Evolutionary conservation across 2,329 filamentous ascomycete species (phyloP), one percentile per base, ranked within the genome.

Genomic region (Cordyceps tenuipes): DNA sequence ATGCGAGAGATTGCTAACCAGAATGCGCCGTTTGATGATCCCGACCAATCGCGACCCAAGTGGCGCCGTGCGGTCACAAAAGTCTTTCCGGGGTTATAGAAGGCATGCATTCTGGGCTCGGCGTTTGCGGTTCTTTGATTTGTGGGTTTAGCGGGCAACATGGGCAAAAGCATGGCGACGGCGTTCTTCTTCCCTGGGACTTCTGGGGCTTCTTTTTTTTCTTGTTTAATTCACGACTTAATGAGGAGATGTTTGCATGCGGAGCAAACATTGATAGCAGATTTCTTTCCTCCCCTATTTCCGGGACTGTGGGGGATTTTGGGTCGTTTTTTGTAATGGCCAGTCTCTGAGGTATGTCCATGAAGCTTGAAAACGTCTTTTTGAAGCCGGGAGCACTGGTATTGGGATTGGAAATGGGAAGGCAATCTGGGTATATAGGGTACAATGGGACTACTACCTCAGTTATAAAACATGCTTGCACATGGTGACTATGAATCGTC

Each of bases 1-100:
- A 77, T 77, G 73, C 72, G 74, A 49, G 69, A 76, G 53, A 74
- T 77, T 62, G 75, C 75, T 10, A 71, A 72, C 55, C 74, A 70
- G 36, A 75, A 75, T 51, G 73, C 75, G 57, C 75, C 75, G 39
- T 72, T 77, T 62, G 75, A 76, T 31, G 75, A 77, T 49, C 74
- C 74, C 8, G 75, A 77, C 63, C 67, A 69, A 53, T 68, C 69
- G 53, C 70, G 69, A 62, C 72, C 75, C 39, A 69, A 70, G 62
- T 77, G 75, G 77, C 73, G 74, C 57, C 75, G 72, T 60, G 72
- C 70, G 57, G 67, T 77, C 58, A 70, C 73, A 41, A 77, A 76
- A 48, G 69, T 79, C 56, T 79, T 79, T 57, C 77, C 77, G 5
- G 73, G 73, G 23, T 71, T 61, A 51, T 61, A 51, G 46, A 48